Conservation (phyloP, 2,329 filamentous ascomycete genomes). For the Neofusicoccum sp. region DNA sequence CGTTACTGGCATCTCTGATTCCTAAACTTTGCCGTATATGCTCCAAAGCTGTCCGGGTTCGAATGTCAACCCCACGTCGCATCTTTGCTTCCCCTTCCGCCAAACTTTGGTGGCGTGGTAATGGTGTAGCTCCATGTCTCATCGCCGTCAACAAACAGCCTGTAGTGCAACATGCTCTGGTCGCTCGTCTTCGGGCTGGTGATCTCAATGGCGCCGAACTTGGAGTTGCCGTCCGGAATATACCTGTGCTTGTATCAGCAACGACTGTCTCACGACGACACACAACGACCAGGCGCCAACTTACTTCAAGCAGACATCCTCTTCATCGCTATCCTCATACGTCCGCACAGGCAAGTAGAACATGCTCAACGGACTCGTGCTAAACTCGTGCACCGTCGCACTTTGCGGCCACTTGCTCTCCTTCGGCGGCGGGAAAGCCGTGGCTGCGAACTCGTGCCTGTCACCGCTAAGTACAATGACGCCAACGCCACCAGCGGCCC, state of each 20-base stretch:
- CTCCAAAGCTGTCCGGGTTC: too few relatives aligned
- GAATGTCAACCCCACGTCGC: slow-evolving; percentile 47
- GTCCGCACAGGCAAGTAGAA: slow-evolving; percentile 86
- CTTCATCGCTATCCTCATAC: slow-evolving; percentile 68
- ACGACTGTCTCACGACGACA: not conserved
- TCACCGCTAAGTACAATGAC: slow-evolving; percentile 87
- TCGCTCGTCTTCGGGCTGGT: slow-evolving; percentile 62
- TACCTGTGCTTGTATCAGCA: slow-evolving; percentile 52
- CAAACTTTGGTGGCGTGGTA: slow-evolving; percentile 41
- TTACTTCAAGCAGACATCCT: slow-evolving; percentile 81
- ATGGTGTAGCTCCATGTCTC: slow-evolving; percentile 68
- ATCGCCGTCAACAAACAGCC: slow-evolving; percentile 76
- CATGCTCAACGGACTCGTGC: slow-evolving; percentile 85
- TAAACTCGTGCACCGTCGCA: slow-evolving; percentile 76
- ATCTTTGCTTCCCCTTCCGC: slow-evolving; percentile 44
- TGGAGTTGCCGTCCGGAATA: slow-evolving; percentile 80
- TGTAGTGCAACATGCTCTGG: slow-evolving; percentile 74
- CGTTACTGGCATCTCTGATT: too few relatives aligned
- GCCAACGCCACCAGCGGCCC: slow-evolving; percentile 66
- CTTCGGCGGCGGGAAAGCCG: slow-evolving; percentile 65
- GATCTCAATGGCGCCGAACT: slow-evolving; percentile 83
- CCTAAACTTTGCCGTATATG: too few relatives aligned
- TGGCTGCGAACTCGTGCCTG: slow-evolving; percentile 95
- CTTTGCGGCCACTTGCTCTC: slow-evolving; percentile 52
- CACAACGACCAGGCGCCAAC: slow-evolving; percentile 29